Evolutionary conservation across 78 protist genomes (phyloP).

Genomic region (Dictyostelium purpureum): DNA sequence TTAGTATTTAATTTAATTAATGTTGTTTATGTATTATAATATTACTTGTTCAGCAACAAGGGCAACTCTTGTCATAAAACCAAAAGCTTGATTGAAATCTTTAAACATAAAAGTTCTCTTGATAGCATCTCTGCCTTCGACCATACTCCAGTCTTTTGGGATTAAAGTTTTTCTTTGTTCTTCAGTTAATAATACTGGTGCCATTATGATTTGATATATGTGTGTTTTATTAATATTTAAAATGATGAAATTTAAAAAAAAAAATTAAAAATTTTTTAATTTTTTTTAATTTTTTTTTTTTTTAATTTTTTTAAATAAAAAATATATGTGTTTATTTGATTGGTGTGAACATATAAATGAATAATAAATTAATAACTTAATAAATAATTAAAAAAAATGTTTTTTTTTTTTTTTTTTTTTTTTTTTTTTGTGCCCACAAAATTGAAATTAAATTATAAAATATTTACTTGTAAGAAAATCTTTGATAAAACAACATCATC

Average conservation of each 20-base stretch:
- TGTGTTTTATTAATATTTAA: not conserved
- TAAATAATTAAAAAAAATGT: too few species aligned
- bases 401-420: not conserved
- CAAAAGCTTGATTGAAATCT: conserved; percentile 91
- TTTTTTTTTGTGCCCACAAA: not conserved
- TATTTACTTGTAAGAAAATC: conserved; percentile 85
- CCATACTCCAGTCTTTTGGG: conserved; percentile 64
- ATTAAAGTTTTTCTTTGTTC: conserved; percentile 48
- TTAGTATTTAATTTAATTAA: not conserved
- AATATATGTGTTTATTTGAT: too few species aligned
- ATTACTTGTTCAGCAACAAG: conserved; percentile 84
- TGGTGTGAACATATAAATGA: too few species aligned
- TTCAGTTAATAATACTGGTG: conserved; percentile 45
- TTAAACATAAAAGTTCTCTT: conserved; percentile 73
- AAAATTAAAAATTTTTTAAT: not conserved
- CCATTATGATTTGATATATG: conserved; percentile 12
- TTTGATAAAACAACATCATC: conserved; percentile 87
- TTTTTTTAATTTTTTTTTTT: not conserved
- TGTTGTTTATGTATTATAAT: not conserved
- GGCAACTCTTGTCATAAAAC: conserved; percentile 89
- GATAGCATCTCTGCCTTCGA: conserved; percentile 91
- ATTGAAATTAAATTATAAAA: not conserved
- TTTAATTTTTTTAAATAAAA: not conserved
- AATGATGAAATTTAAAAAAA: not conserved
- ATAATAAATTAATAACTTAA: not conserved